Percentiles rank a stretch among this genome's conserved stretches.
These are phyloP conservation scores for Mrakia blollopis DNA, from an alignment of 768 basidiomycete species.

Conservation along the genomic window DNA sequence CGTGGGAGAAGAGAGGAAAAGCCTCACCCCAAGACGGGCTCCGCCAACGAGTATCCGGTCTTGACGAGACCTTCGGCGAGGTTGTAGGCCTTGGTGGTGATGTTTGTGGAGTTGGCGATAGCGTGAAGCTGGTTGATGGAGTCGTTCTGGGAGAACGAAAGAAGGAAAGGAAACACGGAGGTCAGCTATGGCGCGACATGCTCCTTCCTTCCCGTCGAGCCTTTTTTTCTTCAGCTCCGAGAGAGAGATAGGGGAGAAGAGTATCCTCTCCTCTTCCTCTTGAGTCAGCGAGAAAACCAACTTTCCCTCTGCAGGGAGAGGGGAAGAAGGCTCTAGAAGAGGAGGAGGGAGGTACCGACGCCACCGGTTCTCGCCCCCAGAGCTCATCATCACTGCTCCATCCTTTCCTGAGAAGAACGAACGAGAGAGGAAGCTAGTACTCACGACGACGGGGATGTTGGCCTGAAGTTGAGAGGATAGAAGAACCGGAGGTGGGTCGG, in stretches of 20 bases:
- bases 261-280: no score
- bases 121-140: conserved; percentile 13
- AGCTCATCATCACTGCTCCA: background rate
- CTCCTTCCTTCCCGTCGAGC: background rate
- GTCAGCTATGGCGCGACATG: background rate
- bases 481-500: background rate
- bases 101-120: conserved; percentile 3
- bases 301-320: no score
- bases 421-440: background rate
- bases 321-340: no score
- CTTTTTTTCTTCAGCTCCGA: background rate
- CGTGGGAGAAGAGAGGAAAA: background rate
- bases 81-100: conserved; percentile 27
- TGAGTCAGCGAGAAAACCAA: no score
- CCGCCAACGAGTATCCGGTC: conserved; percentile 18
- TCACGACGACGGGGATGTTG: conserved; percentile 30
- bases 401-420: background rate
- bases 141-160: conserved; percentile 14
- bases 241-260: no score
- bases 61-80: conserved; percentile 29
- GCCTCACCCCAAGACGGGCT: conserved; percentile 28
- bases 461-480: background rate
- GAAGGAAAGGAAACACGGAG: background rate
- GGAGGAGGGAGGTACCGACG: no score
- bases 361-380: background rate